These are phyloP conservation scores for Aegilops bicornis DNA, from an alignment of 176 grass and related monocot species.

Conservation along the genomic window DNA sequence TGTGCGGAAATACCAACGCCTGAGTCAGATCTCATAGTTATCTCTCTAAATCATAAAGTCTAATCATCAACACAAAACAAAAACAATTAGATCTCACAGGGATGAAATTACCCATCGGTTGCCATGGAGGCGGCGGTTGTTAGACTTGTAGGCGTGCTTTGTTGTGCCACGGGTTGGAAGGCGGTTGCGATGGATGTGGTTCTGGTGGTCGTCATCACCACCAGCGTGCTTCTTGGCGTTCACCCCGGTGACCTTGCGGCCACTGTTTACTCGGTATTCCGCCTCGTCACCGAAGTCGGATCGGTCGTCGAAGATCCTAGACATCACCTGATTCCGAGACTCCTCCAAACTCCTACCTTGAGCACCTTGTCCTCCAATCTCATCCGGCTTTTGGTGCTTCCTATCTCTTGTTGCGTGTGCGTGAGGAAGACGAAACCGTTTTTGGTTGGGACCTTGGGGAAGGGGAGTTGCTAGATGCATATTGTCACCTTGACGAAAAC, in stretches of 20 bases:
- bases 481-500: not conserved
- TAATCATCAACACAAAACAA: not conserved
- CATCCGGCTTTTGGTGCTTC: not conserved
- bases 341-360: conserved; percentile 15
- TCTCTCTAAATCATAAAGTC: not conserved
- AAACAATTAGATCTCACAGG: not conserved
- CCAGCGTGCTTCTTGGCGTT: not conserved
- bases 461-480: not conserved
- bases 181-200: not conserved
- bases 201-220: not conserved
- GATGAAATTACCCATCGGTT: not conserved
- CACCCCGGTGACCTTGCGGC: not conserved
- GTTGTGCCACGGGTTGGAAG: not conserved
- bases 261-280: conserved; percentile 23
- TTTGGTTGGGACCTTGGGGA: not conserved
- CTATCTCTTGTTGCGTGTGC: not conserved
- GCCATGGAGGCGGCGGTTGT: not conserved
- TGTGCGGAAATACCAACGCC: not conserved
- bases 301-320: conserved; percentile 50
- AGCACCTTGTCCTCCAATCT: not conserved
- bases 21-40: not conserved
- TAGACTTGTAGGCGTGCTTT: not conserved
- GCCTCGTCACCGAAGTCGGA: conserved; percentile 47
- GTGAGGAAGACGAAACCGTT: not conserved
- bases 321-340: conserved; percentile 55